Conservation (phyloP, 1,284 basidiomycete genomes). For the Leccinum pallidistipes region DNA sequence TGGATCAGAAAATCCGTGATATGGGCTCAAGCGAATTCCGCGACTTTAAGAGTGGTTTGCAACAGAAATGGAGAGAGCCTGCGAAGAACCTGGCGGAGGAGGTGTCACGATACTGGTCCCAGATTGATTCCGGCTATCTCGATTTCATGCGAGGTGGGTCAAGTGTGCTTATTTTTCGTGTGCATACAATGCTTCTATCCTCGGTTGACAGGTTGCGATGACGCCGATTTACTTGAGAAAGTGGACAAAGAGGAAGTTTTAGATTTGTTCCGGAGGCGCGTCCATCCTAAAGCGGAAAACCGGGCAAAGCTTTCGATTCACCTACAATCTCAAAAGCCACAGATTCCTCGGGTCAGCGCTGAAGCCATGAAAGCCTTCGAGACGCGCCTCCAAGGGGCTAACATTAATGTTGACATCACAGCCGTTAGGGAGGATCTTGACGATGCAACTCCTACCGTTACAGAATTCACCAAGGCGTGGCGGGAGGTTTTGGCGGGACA, state of each 20-base stretch:
- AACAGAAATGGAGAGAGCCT: conserved; percentile 69
- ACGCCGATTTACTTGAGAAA: conserved; percentile 26
- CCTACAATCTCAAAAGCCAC: conserved; percentile 67
- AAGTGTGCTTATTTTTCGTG: neutral
- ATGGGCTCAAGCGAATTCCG: conserved; percentile 66
- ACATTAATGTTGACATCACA: conserved; percentile 53
- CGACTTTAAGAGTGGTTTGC: conserved; percentile 62
- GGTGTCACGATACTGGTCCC: conserved; percentile 61
- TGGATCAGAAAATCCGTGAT: conserved; percentile 58
- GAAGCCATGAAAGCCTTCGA: conserved; percentile 69
- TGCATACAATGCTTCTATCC: neutral
- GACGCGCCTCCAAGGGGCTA: conserved; percentile 49
- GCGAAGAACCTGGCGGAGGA: conserved; percentile 73
- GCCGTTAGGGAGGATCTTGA: conserved; percentile 47
- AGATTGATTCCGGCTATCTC: conserved; percentile 70
- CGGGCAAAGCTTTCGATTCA: conserved; percentile 85
- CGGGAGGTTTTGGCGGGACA: conserved; percentile 50
- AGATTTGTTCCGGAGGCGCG: conserved; percentile 67
- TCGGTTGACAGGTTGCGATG: conserved; percentile 19
- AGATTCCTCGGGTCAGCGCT: conserved; percentile 60
- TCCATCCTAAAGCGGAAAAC: conserved; percentile 69
- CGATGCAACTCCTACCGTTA: conserved; percentile 45
- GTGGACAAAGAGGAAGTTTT: conserved; percentile 81
- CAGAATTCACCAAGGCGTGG: conserved; percentile 57
- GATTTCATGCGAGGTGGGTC: conserved; percentile 66